phyloP scores from a whole-genome alignment of 1,284 basidiomycete genomes.

The Ustilago hordei region DNA sequence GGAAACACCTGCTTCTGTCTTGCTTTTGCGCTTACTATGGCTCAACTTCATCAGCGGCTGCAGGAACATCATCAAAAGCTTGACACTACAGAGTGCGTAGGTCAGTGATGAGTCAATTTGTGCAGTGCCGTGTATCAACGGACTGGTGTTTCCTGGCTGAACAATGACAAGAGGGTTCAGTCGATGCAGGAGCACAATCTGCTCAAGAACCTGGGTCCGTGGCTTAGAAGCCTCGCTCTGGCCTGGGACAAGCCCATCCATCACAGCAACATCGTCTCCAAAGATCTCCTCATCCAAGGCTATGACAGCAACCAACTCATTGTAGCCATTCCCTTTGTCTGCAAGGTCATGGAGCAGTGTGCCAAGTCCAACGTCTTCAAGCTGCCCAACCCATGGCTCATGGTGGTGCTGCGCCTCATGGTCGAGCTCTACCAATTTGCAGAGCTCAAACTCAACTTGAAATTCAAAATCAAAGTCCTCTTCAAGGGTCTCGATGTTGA shows the following conservation, averaged over 20 bases:
- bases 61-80: no score
- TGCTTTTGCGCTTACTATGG: no score
- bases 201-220: constrained; percentile 93
- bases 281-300: constrained; percentile 93
- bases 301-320: constrained; percentile 91
- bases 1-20: no score
- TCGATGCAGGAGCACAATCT: constrained; percentile 82
- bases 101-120: no score
- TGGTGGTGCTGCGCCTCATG: constrained; percentile 90
- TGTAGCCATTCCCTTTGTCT: constrained; percentile 97
- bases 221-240: constrained; percentile 93
- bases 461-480: no score
- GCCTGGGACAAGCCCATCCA: constrained; percentile 91
- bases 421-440: constrained; percentile 97
- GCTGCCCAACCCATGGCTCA: constrained; percentile 97
- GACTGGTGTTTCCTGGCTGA: constrained; percentile 72
- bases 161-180: constrained; percentile 89
- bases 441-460: constrained; percentile 94
- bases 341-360: constrained; percentile 94
- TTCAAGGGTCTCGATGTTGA: no score
- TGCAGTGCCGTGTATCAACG: no score
- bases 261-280: constrained; percentile 93
- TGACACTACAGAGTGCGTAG: no score
- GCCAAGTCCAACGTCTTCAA: constrained; percentile 90
- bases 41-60: no score